Percentiles rank a stretch among this genome's conserved stretches.
Conservation (phyloP, 129 eudicot genomes). For the sunflower (Helianthus annuus) region DNA sequence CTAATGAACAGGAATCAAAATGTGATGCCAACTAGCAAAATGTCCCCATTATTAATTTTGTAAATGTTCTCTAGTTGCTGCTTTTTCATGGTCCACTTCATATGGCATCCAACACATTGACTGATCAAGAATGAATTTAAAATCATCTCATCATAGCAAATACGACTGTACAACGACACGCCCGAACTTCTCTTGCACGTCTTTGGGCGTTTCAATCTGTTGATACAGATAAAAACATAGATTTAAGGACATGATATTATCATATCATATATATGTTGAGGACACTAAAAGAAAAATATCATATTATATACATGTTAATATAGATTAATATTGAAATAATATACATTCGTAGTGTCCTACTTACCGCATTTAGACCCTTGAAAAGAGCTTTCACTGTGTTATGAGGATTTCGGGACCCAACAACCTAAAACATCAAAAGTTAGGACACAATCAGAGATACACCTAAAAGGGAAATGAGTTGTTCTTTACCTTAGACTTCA, state of each 20-base stretch:
- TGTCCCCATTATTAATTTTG: conserved; percentile 12
- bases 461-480: not conserved
- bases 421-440: conserved; percentile 47
- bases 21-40: conserved; percentile 6
- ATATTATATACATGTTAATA: too few relatives aligned
- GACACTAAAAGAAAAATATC: too few relatives aligned
- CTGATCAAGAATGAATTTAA: not conserved
- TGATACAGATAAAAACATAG: conserved; percentile 15
- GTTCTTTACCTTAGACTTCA: conserved; percentile 77
- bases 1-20: conserved; percentile 19
- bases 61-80: not conserved
- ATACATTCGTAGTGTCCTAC: too few relatives aligned
- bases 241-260: not conserved
- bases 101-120: not conserved
- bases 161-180: conserved; percentile 90
- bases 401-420: conserved; percentile 92
- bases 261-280: not conserved
- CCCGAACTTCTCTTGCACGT: conserved; percentile 92
- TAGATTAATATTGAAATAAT: too few relatives aligned
- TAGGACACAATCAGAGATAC: not conserved
- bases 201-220: conserved; percentile 96
- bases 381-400: conserved; percentile 94
- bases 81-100: not conserved
- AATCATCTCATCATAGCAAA: conserved; percentile 53
- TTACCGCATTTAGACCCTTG: conserved; percentile 82